These are phyloP conservation scores for Leccinellum luteum DNA, from an alignment of 768 basidiomycete species.

Conservation along the genomic window DNA sequence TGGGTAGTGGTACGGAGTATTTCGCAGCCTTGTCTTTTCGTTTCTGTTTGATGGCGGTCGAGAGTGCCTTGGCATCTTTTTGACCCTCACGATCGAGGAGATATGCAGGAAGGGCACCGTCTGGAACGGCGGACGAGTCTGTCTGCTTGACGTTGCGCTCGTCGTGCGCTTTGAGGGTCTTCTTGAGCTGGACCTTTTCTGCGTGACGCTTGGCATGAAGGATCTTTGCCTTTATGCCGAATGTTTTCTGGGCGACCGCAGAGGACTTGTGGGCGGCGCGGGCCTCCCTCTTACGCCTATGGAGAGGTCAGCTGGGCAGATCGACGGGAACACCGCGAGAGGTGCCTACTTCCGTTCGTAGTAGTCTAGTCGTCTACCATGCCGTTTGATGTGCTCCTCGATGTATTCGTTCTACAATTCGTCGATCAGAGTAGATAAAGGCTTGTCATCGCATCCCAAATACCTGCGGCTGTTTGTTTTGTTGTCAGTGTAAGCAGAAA, in stretches of 20 bases:
- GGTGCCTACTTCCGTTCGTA: slow-evolving; percentile 85
- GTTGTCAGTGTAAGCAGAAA: slow-evolving; percentile 11
- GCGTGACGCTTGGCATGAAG: slow-evolving; percentile 95
- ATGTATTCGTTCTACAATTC: slow-evolving; percentile 91
- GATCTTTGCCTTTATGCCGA: slow-evolving; percentile 97
- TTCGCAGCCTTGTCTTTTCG: slow-evolving; percentile 99
- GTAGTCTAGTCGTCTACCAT: slow-evolving; percentile 94
- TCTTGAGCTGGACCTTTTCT: slow-evolving; percentile 98
- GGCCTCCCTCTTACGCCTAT: slow-evolving; percentile 80
- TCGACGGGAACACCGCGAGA: neutral
- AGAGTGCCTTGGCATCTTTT: slow-evolving; percentile 95
- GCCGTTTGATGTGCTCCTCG: slow-evolving; percentile 96
- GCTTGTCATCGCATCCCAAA: neutral
- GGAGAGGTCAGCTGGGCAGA: neutral
- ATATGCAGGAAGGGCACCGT: slow-evolving; percentile 92
- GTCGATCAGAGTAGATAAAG: slow-evolving; percentile 7
- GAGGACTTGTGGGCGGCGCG: slow-evolving; percentile 77
- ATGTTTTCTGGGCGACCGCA: slow-evolving; percentile 85
- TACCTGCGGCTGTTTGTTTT: slow-evolving; percentile 68
- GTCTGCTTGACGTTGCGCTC: slow-evolving; percentile 97
- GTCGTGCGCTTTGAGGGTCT: slow-evolving; percentile 99
- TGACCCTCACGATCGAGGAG: slow-evolving; percentile 97
- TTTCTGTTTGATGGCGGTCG: slow-evolving; percentile 95
- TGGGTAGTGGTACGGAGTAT: slow-evolving; percentile 94
- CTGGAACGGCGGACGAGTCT: slow-evolving; percentile 77